A percentile compares a stretch with the other conserved stretches of the same genome.
Evolutionary conservation across 2,329 filamentous ascomycete species (phyloP).

Genomic region (Macrophomina tecta): DNA sequence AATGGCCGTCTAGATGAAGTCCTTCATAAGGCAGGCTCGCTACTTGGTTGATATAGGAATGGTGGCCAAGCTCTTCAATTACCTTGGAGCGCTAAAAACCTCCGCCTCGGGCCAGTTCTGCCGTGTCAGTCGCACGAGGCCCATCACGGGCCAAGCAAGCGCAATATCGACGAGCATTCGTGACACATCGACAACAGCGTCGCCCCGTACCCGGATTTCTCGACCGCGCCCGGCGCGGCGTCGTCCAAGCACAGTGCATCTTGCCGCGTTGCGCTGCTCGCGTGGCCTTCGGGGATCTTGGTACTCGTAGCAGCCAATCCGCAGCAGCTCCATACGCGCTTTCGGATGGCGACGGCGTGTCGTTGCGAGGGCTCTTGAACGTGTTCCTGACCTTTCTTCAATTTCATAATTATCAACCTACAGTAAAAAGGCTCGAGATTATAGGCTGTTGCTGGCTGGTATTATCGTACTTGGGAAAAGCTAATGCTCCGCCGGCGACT

Average conservation of each 20-base stretch:
- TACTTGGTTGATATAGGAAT: background rate
- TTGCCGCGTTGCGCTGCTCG: background rate
- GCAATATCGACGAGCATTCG: conserved; percentile 10
- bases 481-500: conserved; percentile 7
- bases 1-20: background rate
- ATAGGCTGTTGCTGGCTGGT: conserved; percentile 5
- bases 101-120: background rate
- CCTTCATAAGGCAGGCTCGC: background rate
- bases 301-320: background rate
- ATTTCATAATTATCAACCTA: conserved; percentile 25
- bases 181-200: conserved; percentile 6
- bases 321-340: no score
- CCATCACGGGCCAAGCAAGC: background rate
- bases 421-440: conserved; percentile 24
- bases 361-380: background rate
- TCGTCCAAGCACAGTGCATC: background rate
- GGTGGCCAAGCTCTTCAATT: background rate
- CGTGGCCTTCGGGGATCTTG: background rate
- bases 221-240: background rate
- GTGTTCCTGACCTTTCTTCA: conserved; percentile 14
- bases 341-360: no score
- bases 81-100: background rate
- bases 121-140: conserved; percentile 10
- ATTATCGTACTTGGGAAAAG: conserved; percentile 23
- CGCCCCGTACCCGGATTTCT: background rate